phyloP scores from a whole-genome alignment of 371 early-diverging fungal genomes.

The Quaeritorhiza haematococci region DNA sequence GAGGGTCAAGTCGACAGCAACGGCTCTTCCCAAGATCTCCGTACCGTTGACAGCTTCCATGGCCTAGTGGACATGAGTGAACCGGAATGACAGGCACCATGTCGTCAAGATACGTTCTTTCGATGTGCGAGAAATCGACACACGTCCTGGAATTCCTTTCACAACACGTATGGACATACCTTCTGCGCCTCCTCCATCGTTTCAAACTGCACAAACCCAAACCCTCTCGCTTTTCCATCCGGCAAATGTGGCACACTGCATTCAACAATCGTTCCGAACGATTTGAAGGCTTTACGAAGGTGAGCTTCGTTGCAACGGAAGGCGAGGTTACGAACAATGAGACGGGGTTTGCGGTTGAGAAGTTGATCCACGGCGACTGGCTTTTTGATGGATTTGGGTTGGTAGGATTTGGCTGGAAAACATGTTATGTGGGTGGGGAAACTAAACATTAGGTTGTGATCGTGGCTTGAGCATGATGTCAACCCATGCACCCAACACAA shows the following conservation, averaged over 20 bases:
- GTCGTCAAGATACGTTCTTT: neutral
- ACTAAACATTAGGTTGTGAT: neutral
- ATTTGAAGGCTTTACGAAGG: constrained; percentile 17
- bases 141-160: too few species aligned
- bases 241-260: constrained; percentile 65
- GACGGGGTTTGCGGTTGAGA: constrained; percentile 34
- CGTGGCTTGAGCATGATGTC: neutral
- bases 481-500: neutral
- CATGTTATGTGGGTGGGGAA: neutral
- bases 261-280: constrained; percentile 24
- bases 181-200: constrained; percentile 59
- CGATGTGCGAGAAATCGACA: neutral
- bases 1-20: constrained; percentile 83
- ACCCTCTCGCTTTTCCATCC: constrained; percentile 69
- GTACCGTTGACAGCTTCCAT: constrained; percentile 71
- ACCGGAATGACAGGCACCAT: neutral
- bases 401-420: neutral
- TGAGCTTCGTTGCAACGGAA: constrained; percentile 43
- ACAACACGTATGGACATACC: constrained; percentile 20
- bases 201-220: constrained; percentile 83
- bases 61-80: too few species aligned
- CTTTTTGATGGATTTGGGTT: neutral
- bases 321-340: constrained; percentile 87
- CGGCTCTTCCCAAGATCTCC: constrained; percentile 61
- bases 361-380: neutral